Base-by-base conservation (phyloP, 139 green algal species). In the Closterium sp. region DNA sequence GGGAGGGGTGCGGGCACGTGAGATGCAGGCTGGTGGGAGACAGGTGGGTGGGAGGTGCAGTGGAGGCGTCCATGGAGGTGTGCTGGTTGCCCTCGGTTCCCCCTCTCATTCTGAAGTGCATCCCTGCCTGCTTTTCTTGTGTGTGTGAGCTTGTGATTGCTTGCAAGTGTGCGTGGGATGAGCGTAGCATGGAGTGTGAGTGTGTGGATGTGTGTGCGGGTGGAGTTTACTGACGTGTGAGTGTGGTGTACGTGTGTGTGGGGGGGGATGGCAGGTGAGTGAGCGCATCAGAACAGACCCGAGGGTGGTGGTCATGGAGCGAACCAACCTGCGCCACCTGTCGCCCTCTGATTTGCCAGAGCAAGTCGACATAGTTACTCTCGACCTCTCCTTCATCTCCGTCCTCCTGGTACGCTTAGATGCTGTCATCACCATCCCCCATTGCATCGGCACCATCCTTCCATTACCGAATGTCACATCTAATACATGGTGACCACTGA, bases 331-430 rank as follows among this genome's bases (percentile, higher is more conserved):
- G 91, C 95, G 97, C 2, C 88, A 98, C 90, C 87, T 99, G 69
- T 91, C 93, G 31, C 43, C 43, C 43, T 69, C 43, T 25, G n/a
- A 87, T 0, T 88, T 99, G 87, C 95, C 95, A 0, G 85, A 95
- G 64, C 76, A 85, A 7, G 85, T 93, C 2, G 95, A 98, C 84
- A 83, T 99, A 0, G 96, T 97, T 43, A 98, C 96, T 0, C 96
- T 99, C 30, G 98, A 99, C 95, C 93, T 99, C 30, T 98, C 97
- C 28, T 99, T 99, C 95, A 99, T 99, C 87, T 97, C 94, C 7
- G 94, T 99, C 36, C 94, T 98, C 36, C 64, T 91, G 7, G 91
- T 93, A 43, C 87, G 91, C n/a, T 36, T 69, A 12, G 3, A 12
- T 69, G 43, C 43, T 69, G 12, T 69, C 43, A 25, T 69, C 43